These are phyloP conservation scores for Penicillium sp. DNA, from an alignment of 2,329 filamentous ascomycete species.

Conservation along the genomic window DNA sequence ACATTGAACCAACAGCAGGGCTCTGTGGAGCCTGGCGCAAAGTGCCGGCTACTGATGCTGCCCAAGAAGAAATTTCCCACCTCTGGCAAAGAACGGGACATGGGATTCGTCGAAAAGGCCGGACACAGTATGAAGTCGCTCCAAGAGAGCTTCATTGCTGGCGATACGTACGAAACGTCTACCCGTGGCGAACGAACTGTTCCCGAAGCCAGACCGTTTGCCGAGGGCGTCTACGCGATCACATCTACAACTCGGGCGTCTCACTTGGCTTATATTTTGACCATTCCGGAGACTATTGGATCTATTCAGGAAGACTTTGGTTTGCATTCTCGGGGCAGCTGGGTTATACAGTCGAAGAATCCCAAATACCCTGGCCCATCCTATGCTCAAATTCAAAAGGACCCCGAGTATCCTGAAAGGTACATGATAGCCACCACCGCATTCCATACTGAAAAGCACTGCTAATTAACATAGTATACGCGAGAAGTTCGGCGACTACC, in stretches of 20 bases:
- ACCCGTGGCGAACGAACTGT: conserved; percentile 60
- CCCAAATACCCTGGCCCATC: conserved; percentile 60
- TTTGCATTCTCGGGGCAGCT: conserved; percentile 61
- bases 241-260: conserved; percentile 62
- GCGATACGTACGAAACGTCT: conserved; percentile 64
- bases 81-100: conserved; percentile 60
- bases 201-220: conserved; percentile 64
- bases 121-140: conserved; percentile 58
- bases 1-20: conserved; percentile 51
- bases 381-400: conserved; percentile 54
- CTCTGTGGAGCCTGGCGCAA: conserved; percentile 46
- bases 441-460: too few species aligned
- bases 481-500: conserved; percentile 61
- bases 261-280: conserved; percentile 72
- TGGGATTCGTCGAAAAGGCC: conserved; percentile 74
- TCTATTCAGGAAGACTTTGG: conserved; percentile 68
- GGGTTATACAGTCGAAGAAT: conserved; percentile 71
- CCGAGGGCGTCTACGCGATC: conserved; percentile 76
- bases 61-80: conserved; percentile 77
- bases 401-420: conserved; percentile 62
- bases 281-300: conserved; percentile 71
- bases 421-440: too few species aligned
- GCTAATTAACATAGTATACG: neutral
- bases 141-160: conserved; percentile 60
- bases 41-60: conserved; percentile 64